Conservation (phyloP, 495 filamentous ascomycete genomes). For the Daldinia bambusicola region DNA sequence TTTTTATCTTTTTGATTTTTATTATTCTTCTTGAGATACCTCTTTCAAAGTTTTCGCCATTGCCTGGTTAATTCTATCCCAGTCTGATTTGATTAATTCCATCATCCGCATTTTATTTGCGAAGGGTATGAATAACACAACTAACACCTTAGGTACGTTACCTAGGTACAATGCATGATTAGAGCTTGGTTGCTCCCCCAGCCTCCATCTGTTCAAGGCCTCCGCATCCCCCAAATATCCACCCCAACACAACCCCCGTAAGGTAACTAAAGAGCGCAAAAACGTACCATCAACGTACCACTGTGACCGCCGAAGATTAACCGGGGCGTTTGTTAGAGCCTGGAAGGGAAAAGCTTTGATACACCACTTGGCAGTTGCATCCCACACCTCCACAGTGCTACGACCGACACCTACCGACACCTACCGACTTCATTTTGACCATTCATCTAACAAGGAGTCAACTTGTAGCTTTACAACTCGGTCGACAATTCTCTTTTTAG, state of each 20-base stretch:
- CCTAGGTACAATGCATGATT: background rate
- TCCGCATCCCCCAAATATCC: slow-evolving; percentile 21
- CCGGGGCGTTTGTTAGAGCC: slow-evolving; percentile 16
- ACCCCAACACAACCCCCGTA: slow-evolving; percentile 7
- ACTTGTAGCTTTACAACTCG: slow-evolving; percentile 16
- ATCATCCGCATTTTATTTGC: background rate
- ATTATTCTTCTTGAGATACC: background rate
- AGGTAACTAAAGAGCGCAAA: slow-evolving; percentile 21
- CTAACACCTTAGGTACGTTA: background rate
- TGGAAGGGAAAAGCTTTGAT: slow-evolving; percentile 28
- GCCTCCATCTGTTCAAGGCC: slow-evolving; percentile 6
- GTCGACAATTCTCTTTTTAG: slow-evolving; percentile 25
- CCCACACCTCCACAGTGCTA: slow-evolving; percentile 35
- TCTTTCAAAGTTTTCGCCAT: background rate
- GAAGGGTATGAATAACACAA: background rate
- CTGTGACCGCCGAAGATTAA: slow-evolving; percentile 26
- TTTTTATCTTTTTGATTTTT: too few relatives aligned
- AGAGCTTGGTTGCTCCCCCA: background rate
- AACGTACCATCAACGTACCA: slow-evolving; percentile 44
- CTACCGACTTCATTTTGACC: slow-evolving; percentile 41
- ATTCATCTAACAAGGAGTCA: slow-evolving; percentile 37
- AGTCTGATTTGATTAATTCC: background rate
- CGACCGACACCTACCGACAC: slow-evolving; percentile 25
- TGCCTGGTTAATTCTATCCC: background rate
- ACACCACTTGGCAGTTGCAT: slow-evolving; percentile 32